Conservation (phyloP, 306 rosid species). For the Malus sylvestris region DNA sequence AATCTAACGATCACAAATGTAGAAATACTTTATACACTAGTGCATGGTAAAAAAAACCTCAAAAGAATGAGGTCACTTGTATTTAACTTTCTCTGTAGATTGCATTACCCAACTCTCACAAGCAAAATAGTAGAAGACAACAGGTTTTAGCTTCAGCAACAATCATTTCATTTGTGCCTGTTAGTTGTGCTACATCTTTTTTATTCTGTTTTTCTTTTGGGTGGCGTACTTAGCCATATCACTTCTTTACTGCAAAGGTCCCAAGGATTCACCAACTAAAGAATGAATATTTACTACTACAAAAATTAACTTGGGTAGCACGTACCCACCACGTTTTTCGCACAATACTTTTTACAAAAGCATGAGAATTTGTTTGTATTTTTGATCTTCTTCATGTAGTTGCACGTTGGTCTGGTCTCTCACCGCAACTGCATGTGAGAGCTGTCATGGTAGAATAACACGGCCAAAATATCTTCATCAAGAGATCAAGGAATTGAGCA, state of each 20-base stretch:
- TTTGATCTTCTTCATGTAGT: neutral
- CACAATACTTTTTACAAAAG: too few relatives aligned
- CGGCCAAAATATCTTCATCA: too few relatives aligned
- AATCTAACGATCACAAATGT: too few relatives aligned
- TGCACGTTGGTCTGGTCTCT: too few relatives aligned
- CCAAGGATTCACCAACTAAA: neutral
- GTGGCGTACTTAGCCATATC: neutral
- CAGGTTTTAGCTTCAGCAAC: neutral
- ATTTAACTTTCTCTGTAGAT: neutral
- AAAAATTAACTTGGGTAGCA: neutral
- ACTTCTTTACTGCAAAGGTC: neutral
- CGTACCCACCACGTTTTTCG: too few relatives aligned
- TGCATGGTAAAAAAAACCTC: too few relatives aligned
- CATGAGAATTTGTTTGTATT: too few relatives aligned
- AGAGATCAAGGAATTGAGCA: too few relatives aligned
- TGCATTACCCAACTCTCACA: neutral
- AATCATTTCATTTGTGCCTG: too few relatives aligned
- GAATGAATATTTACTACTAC: neutral
- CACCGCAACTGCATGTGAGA: too few relatives aligned
- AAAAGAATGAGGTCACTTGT: neutral
- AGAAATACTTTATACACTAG: too few relatives aligned
- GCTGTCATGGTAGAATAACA: neutral
- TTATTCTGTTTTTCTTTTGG: neutral
- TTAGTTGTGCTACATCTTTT: neutral
- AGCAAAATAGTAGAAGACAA: neutral